Percentiles rank a stretch among this genome's conserved stretches.
phyloP scores from a whole-genome alignment of 768 basidiomycete species.

The Cystobasidium onofrii region DNA sequence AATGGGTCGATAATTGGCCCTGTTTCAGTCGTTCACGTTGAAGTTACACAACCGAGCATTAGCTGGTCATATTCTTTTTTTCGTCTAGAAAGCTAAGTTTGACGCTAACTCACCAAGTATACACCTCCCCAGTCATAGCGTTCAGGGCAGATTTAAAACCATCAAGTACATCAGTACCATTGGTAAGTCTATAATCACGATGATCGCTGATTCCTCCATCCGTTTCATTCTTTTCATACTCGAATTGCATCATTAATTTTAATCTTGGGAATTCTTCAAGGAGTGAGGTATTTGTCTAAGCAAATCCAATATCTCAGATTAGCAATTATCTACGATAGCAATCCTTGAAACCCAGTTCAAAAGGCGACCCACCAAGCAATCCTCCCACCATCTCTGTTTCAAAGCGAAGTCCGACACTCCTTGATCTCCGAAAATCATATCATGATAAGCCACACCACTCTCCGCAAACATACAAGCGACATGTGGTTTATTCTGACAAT shows the following conservation, averaged over 20 bases:
- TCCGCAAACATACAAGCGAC: conserved; percentile 43
- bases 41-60: too few species aligned
- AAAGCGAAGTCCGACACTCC: conserved; percentile 25
- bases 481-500: conserved; percentile 37
- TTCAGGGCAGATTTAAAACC: conserved; percentile 35
- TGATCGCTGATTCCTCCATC: conserved; percentile 36
- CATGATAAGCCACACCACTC: conserved; percentile 41
- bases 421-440: conserved; percentile 14
- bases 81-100: too few species aligned
- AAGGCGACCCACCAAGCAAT: neutral
- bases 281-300: conserved; percentile 34
- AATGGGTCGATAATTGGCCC: conserved; percentile 28
- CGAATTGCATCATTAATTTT: conserved; percentile 43
- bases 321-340: too few species aligned
- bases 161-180: conserved; percentile 37
- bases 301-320: too few species aligned
- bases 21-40: too few species aligned
- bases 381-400: conserved; percentile 39
- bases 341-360: too few species aligned
- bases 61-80: too few species aligned
- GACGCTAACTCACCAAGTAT: conserved; percentile 32
- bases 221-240: conserved; percentile 41
- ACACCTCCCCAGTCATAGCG: conserved; percentile 33
- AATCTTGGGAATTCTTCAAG: conserved; percentile 39
- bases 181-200: conserved; percentile 42